phyloP scores from a whole-genome alignment of 2,329 filamentous ascomycete species.

The Fusarium sp. region DNA sequence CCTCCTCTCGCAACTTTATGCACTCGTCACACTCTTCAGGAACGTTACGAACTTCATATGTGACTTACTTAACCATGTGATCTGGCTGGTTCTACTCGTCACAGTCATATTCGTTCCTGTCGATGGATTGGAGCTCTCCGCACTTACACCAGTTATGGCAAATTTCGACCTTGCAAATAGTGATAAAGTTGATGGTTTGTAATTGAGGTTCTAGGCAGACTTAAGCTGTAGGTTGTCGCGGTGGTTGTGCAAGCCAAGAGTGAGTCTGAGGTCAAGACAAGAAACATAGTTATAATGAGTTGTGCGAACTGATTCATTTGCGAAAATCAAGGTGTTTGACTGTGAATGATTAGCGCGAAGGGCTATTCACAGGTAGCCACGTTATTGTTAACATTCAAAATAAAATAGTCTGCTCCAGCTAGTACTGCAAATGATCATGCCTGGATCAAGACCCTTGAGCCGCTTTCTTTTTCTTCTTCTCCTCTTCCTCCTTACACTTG shows the following conservation, averaged over 20 bases:
- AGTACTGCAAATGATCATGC: neutral
- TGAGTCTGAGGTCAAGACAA: fast-evolving
- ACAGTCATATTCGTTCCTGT: neutral
- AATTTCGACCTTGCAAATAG: neutral
- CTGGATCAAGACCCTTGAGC: neutral
- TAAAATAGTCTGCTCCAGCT: neutral
- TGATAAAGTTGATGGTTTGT: fast-evolving
- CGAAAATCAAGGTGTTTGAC: neutral
- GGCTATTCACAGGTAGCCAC: neutral
- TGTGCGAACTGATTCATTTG: neutral
- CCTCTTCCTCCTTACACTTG: neutral
- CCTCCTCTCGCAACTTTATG: neutral
- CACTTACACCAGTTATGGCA: neutral
- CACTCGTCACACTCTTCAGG: neutral
- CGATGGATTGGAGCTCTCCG: neutral
- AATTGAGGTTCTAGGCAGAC: fast-evolving
- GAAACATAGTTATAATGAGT: neutral
- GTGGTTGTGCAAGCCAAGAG: fast-evolving
- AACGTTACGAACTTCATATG: neutral
- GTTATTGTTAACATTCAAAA: neutral
- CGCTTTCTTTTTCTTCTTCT: neutral
- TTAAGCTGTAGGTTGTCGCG: neutral
- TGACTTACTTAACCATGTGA: neutral
- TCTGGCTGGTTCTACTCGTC: neutral
- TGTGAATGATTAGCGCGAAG: fast-evolving